phyloP scores from a whole-genome alignment of 352 stramenopile genomes.

The Blastocystis sp. region DNA sequence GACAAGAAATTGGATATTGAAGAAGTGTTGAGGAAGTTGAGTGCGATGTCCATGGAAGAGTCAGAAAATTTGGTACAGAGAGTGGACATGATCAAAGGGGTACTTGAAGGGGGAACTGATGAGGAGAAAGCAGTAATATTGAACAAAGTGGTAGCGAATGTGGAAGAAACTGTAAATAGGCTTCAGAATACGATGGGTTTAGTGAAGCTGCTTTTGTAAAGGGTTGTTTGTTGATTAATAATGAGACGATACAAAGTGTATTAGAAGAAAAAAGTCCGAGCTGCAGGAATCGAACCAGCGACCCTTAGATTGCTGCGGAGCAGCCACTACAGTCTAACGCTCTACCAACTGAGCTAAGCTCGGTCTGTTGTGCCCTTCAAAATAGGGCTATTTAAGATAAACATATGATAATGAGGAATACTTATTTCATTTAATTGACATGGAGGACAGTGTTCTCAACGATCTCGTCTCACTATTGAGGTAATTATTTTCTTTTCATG shows the following conservation, averaged over 20 bases:
- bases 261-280: slow-evolving; percentile 39
- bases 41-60: background rate
- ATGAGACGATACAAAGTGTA: background rate
- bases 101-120: background rate
- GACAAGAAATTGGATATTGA: background rate
- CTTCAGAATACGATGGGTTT: background rate
- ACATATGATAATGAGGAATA: background rate
- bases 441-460: slow-evolving; percentile 8
- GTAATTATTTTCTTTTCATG: background rate
- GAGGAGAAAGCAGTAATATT: background rate
- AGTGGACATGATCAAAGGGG: background rate
- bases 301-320: slow-evolving; percentile 48
- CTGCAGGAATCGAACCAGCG: slow-evolving; percentile 24
- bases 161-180: background rate
- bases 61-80: background rate
- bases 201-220: background rate
- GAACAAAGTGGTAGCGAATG: background rate
- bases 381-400: background rate
- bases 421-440: background rate
- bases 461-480: background rate
- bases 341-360: slow-evolving; percentile 53
- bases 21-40: background rate
- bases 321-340: slow-evolving; percentile 51
- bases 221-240: background rate
- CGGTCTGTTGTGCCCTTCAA: background rate